phyloP scores from a whole-genome alignment of 441 rosid species.

The Flueggea neowawraea region DNA sequence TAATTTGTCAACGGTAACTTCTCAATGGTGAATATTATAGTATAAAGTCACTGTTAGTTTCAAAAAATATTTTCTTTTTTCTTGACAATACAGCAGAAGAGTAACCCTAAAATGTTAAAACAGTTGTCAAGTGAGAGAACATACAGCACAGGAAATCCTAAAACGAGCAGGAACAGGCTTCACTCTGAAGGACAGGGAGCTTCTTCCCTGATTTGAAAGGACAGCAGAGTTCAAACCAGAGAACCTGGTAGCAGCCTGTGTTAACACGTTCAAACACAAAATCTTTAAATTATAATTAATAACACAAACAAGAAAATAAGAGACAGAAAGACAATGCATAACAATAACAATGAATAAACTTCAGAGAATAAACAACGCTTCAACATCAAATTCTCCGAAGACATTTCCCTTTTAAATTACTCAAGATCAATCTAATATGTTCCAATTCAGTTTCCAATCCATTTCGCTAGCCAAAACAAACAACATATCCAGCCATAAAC shows the following conservation, averaged over 20 bases:
- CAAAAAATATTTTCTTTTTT: too few relatives aligned
- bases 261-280: slow-evolving; percentile 12
- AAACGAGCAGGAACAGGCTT: slow-evolving; percentile 37
- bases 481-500: neutral
- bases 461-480: neutral
- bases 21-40: too few relatives aligned
- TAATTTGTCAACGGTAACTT: too few relatives aligned
- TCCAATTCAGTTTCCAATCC: neutral
- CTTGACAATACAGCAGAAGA: neutral
- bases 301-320: neutral
- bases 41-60: too few relatives aligned
- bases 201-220: slow-evolving; percentile 36
- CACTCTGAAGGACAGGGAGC: slow-evolving; percentile 46
- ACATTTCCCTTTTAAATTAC: neutral
- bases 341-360: neutral
- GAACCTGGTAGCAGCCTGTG: slow-evolving; percentile 40
- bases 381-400: neutral
- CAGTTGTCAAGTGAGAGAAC: slow-evolving; percentile 10
- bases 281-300: slow-evolving; percentile 1
- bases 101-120: neutral
- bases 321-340: neutral
- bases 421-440: neutral
- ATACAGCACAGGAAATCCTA: slow-evolving; percentile 52
- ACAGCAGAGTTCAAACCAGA: slow-evolving; percentile 33
- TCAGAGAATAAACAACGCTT: neutral